phyloP scores from a whole-genome alignment of 371 early-diverging fungal genomes.

The Lichtheimia ramosa region DNA sequence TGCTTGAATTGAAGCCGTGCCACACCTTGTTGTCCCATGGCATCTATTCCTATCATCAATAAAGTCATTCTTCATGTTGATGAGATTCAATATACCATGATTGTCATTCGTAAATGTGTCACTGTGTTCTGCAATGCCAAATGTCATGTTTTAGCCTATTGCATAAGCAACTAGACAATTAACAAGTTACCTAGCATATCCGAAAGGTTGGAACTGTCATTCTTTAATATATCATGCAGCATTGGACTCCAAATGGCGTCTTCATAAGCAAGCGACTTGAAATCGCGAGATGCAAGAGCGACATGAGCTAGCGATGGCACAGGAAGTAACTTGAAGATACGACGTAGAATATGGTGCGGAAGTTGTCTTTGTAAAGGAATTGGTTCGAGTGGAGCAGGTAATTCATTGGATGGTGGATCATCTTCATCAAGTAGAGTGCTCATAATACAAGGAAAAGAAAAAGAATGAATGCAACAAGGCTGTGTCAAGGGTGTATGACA shows the following conservation, averaged over 20 bases:
- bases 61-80: too few species aligned
- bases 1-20: slow-evolving; percentile 70
- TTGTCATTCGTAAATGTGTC: too few species aligned
- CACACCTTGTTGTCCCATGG: slow-evolving; percentile 33
- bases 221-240: slow-evolving; percentile 29
- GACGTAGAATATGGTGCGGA: slow-evolving; percentile 49
- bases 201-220: slow-evolving; percentile 17
- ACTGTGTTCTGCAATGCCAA: too few species aligned
- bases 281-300: slow-evolving; percentile 55
- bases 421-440: too few species aligned
- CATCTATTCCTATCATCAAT: slow-evolving; percentile 3
- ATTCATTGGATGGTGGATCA: too few species aligned
- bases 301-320: slow-evolving; percentile 45
- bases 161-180: neutral
- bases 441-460: too few species aligned
- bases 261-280: slow-evolving; percentile 62
- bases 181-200: too few species aligned
- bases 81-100: too few species aligned
- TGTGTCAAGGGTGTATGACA: slow-evolving; percentile 6
- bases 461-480: too few species aligned
- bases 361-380: neutral
- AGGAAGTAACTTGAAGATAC: slow-evolving; percentile 49
- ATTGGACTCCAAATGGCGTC: slow-evolving; percentile 64
- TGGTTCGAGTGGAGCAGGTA: too few species aligned
- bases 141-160: neutral